phyloP scores from a whole-genome alignment of 305 asterid species.

The Lippia alba region DNA sequence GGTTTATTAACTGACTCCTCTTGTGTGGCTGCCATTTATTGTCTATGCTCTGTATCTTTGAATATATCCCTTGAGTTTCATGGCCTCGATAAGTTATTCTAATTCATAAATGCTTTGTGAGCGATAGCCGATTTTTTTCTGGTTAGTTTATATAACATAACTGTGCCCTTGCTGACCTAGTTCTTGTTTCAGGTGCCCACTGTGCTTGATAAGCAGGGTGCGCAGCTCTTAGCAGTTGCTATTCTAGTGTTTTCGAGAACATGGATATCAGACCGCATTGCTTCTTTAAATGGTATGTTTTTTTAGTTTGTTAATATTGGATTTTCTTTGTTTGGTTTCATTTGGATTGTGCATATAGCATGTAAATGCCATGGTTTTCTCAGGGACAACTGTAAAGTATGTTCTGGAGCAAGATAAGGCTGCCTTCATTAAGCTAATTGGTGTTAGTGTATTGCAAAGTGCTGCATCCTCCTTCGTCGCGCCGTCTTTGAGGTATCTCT shows the following conservation, averaged over 20 bases:
- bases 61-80: constrained; percentile 32
- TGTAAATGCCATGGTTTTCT: constrained; percentile 37
- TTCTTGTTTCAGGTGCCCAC: constrained; percentile 79
- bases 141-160: constrained; percentile 20
- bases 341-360: constrained; percentile 26
- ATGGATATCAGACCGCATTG: constrained; percentile 96
- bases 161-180: constrained; percentile 35
- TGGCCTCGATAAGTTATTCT: neutral
- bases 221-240: constrained; percentile 92
- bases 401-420: constrained; percentile 95
- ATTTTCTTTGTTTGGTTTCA: constrained; percentile 26
- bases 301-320: constrained; percentile 25
- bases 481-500: constrained; percentile 87
- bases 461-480: constrained; percentile 98
- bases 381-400: constrained; percentile 96
- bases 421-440: constrained; percentile 87
- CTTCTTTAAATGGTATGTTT: constrained; percentile 86
- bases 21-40: constrained; percentile 14
- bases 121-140: constrained; percentile 1
- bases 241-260: constrained; percentile 90
- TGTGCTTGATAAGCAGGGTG: constrained; percentile 91
- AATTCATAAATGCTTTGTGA: constrained; percentile 2
- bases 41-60: constrained; percentile 13
- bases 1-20: constrained; percentile 4
- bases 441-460: constrained; percentile 96